Evolutionary conservation across 2,329 filamentous ascomycete species (phyloP), one percentile per base, ranked within the genome.

Genomic region (Clonostachys rhizophaga): DNA sequence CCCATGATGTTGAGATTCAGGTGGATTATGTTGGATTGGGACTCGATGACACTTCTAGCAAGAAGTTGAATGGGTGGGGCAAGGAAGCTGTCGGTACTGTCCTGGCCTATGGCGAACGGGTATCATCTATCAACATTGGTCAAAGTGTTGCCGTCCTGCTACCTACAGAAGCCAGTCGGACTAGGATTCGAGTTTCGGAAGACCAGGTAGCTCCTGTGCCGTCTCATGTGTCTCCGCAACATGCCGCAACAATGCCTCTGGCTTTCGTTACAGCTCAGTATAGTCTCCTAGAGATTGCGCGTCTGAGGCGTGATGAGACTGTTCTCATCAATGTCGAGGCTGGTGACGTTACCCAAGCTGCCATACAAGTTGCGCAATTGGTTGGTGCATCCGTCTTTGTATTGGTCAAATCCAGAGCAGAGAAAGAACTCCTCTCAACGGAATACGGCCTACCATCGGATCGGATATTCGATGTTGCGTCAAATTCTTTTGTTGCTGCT

Each of bases 321-420:
- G 47, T 56, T 17, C 47, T 59, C 4, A 48, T 59, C 7, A 52
- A 57, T 40, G 46, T 41, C 11, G 55, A 52, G 3, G 40, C 54
- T n/a, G 51, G 50, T 16, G 49, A 34, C 11, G 24, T 48, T 11
- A 55, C 52, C 5, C 57, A 57, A 34, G 45, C 51, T 8, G 52
- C 53, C 11, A 34, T 55, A 5, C 43, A 40, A 5, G 51, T 58
- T n/a, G 54, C 55, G 5, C 46, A 50, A 18, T 24, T 49, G n/a
- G 18, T 42, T 35, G 49, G 52, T 10, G 57, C 56, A 11, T 36
- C 43, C 6, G 45, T 59, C 43, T 44, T 50, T 34, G 49, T 46
- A 17, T 34, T 41, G 4, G 46, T 50, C 14, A 24, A 18, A 16
- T 37, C 45, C 13, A 39, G 35, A 4, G 46, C 34, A 4, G 49